Evolutionary conservation across 495 filamentous ascomycete species (phyloP).

Genomic region (Tetracladium marchalianum): DNA sequence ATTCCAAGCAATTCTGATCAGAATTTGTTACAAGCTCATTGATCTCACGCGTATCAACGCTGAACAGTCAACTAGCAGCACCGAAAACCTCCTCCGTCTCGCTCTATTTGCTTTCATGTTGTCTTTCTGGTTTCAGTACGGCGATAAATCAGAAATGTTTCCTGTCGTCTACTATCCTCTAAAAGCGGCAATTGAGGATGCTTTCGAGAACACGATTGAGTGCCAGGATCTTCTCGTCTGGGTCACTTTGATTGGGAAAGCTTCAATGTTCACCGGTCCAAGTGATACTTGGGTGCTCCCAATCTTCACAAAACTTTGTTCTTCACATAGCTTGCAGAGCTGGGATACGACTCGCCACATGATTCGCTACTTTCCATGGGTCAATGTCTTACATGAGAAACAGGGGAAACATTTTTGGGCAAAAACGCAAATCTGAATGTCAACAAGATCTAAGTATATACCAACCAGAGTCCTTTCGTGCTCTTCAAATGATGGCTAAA

Average conservation of each 20-base stretch:
- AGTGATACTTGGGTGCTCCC: constrained; percentile 4
- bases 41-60: neutral
- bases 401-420: constrained; percentile 1
- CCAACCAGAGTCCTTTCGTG: neutral
- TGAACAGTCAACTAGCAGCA: neutral
- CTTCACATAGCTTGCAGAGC: neutral
- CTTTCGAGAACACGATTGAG: neutral
- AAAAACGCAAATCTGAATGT: neutral
- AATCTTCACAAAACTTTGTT: neutral
- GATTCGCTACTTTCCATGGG: constrained; percentile 8
- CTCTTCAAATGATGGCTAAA: too few species aligned
- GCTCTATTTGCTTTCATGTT: constrained; percentile 9
- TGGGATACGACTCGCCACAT: constrained; percentile 6
- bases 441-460: neutral
- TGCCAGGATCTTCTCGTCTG: neutral
- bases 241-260: neutral
- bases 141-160: constrained; percentile 2
- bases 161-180: neutral
- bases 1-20: too few species aligned
- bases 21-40: neutral
- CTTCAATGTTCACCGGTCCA: neutral
- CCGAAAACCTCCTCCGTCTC: constrained; percentile 5
- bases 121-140: constrained; percentile 8
- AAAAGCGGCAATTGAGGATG: neutral
- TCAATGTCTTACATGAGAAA: constrained; percentile 5